Evolutionary conservation across 225 moss, liverwort and hornwort genomes (phyloP), one percentile per base, ranked within the genome.

Genomic region (Neckera pumila): DNA sequence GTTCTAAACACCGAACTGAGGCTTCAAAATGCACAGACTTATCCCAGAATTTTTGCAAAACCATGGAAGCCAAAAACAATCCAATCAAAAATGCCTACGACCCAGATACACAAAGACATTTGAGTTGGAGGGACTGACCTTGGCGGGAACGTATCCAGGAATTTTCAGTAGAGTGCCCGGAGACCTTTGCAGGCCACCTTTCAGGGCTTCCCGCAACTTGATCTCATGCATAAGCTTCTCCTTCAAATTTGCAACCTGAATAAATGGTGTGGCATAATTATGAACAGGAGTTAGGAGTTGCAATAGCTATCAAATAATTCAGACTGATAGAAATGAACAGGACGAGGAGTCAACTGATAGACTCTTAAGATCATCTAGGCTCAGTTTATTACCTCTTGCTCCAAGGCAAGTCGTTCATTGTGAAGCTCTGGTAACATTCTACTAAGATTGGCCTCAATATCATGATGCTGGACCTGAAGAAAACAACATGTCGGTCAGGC

Each of bases 201-300:
- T 85, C 82, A 94, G 89, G 77, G 93, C 94, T 87, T 94, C 93
- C 67, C 92, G 86, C 87, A 94, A 65, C 78, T 93, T 90, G 71
- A 94, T 88, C 88, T 94, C 94, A 61, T 92, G 87, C 51, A 71
- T 88, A 59, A 94, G 87, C 76, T 88, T 89, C 85, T 90, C 89
- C 82, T 91, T 93, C 92, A 94, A 86, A 86, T 71, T 89, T 73
- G 92, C 92, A 84, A 94, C 93, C 94, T 94, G 90, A 84, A 84
- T 42, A 70, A 80, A 86, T 75, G 56, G 47, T 81, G 30, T 23
- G 53, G 31, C 40, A 76, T 12, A 76, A 76, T 71, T 84, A 64
- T 42, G 60, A 66, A 40, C 14, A 78, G 56, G 28, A 64, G 56
- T 81, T 67, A 15, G 14, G 45, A 90, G 36, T 83, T 83, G 25